Conservation (phyloP, 75 land plant genomes). For the Picea sitchensis region DNA sequence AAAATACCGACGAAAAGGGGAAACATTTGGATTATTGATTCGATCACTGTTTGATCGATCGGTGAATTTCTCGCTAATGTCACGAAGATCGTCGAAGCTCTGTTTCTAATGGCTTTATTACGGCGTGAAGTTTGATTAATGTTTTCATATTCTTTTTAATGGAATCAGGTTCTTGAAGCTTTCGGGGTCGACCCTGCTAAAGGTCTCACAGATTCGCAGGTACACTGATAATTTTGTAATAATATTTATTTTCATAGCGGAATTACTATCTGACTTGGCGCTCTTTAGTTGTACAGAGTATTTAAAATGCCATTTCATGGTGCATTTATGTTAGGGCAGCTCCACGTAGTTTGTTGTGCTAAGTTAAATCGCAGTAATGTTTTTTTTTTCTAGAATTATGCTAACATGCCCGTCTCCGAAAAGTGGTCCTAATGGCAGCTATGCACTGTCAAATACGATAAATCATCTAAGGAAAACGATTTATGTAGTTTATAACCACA, state of each 20-base stretch:
- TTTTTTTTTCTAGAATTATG: too few species aligned
- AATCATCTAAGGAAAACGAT: too few species aligned
- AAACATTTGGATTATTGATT: too few species aligned
- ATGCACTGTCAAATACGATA: too few species aligned
- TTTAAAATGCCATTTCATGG: background rate
- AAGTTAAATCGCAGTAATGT: too few species aligned
- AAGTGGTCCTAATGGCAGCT: too few species aligned
- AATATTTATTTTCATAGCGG: background rate
- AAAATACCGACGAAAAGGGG: background rate
- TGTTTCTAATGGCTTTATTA: background rate
- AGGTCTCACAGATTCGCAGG: constrained; percentile 84
- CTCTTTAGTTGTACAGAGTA: background rate
- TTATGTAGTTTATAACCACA: too few species aligned
- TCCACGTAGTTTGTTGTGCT: too few species aligned
- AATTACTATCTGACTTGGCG: background rate
- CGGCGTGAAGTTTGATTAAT: background rate
- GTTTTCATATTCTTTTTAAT: background rate
- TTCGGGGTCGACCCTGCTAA: constrained; percentile 73
- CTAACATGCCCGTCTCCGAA: too few species aligned
- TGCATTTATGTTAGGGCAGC: too few species aligned
- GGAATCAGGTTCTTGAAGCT: constrained; percentile 66
- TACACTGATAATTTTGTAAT: constrained; percentile 1
- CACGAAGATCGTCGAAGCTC: background rate
- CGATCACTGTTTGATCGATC: background rate
- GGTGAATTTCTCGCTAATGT: background rate